phyloP scores from a whole-genome alignment of 2,329 filamentous ascomycete genomes.

The Lecanoromycetidae sp. region DNA sequence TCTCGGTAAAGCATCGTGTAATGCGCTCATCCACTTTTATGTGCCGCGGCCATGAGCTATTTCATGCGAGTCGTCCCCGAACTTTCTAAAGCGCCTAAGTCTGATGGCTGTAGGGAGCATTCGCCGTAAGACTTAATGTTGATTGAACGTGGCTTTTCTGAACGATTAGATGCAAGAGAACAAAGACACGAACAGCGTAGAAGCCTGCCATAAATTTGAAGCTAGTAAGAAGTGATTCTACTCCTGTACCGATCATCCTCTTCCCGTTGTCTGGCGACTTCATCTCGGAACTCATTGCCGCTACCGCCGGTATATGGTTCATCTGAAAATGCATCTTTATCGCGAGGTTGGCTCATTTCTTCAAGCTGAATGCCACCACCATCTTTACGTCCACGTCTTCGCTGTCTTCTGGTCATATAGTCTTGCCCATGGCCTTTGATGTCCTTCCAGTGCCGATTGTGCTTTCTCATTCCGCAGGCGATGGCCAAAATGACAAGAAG shows the following conservation, averaged over 20 bases:
- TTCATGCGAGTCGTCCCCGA: too few species aligned
- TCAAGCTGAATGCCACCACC: constrained; percentile 13
- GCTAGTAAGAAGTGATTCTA: constrained; percentile 8
- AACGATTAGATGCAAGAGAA: too few species aligned
- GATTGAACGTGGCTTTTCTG: too few species aligned
- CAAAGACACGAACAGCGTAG: too few species aligned
- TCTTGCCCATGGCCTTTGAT: constrained; percentile 8
- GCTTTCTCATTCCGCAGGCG: constrained; percentile 12
- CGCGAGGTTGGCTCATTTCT: constrained; percentile 5
- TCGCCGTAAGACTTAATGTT: too few species aligned
- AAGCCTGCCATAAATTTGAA: neutral
- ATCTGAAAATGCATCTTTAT: constrained; percentile 8
- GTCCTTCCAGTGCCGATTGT: constrained; percentile 5
- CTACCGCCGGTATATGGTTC: constrained; percentile 13
- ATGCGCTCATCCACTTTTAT: too few species aligned
- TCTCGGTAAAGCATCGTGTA: too few species aligned
- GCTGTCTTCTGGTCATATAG: constrained; percentile 14
- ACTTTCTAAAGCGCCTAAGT: too few species aligned
- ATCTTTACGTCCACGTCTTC: constrained; percentile 10
- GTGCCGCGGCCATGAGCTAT: too few species aligned
- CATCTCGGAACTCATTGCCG: constrained; percentile 14
- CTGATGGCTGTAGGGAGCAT: too few species aligned
- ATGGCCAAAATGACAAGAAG: constrained; percentile 12
- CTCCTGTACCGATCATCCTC: constrained; percentile 9
- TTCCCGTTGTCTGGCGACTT: constrained; percentile 12